Evolutionary conservation across 2,329 filamentous ascomycete species (phyloP), one percentile per base, ranked within the genome.

Genomic region (Teratosphaeria pseudoeucalypti): DNA sequence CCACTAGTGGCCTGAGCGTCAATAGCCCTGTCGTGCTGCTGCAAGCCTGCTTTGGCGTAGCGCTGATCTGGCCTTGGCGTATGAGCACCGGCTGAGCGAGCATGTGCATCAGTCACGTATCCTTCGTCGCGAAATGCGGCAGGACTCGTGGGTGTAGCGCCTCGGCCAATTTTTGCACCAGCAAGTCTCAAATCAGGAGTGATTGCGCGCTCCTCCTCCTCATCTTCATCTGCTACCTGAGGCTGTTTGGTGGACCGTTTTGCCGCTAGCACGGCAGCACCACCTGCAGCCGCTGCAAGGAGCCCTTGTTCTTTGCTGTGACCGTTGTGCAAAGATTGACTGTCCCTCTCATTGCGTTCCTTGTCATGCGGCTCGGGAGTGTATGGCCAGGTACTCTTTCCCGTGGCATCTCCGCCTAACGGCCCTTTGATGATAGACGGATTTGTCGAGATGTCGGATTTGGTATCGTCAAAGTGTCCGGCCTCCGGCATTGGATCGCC

Each of bases 351-450:
- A 26, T 29, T 34, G 12, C 53, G 54, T 34, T 63, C 56, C 27
- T 54, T 60, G 32, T 58, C 34, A 2, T 61, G 60, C 37, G 69
- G 68, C 47, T 71, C 69, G 7, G 68, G 68, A 2, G 68, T 68
- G 54, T 72, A 72, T 5, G 70, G 70, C 70, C 70, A 72, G 6
- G 66, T 68, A 23, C 65, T 63, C 54, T 80, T 84, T 10, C 79
- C 81, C 54, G 79, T 82, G 43, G 76, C 79, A 57, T 81, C 81
- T 43, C 80, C 83, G 56, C 84, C 85, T 56, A 88, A 82, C 0
- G 86, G 86, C 19, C 88, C 90, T 64, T 91, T 83, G 49, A 95
- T 85, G 56, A 92, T 81, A 0, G 92, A 96, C 3, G 90, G 90
- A 69, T 95, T 95, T 19, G 91, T 95, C 54, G 84, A 86, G 16